A percentile compares a stretch with the other conserved stretches of the same genome.
phyloP scores from a whole-genome alignment of 306 rosid genomes.

The Phaseolus lunatus region DNA sequence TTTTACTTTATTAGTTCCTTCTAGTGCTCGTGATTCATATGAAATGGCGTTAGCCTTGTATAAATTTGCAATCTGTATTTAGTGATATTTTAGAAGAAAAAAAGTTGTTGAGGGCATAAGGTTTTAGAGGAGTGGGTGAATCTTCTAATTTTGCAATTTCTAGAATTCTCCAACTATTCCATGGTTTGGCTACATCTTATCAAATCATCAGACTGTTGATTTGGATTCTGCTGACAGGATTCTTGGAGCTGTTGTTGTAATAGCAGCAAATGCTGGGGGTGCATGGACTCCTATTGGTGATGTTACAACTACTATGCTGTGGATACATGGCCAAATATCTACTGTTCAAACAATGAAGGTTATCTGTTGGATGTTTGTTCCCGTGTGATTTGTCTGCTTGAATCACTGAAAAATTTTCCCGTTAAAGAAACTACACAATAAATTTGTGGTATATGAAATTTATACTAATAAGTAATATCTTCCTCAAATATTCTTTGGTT shows the following conservation, averaged over 20 bases:
- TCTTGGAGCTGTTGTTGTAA: constrained; percentile 95
- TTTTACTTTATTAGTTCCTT: neutral
- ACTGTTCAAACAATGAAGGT: constrained; percentile 85
- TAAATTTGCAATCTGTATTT: constrained; percentile 8
- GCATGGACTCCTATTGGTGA: constrained; percentile 99
- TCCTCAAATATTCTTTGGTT: constrained; percentile 22
- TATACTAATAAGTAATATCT: neutral
- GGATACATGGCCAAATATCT: constrained; percentile 98
- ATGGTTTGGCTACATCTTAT: constrained; percentile 28
- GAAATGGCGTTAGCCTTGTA: constrained; percentile 15
- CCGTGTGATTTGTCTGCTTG: neutral
- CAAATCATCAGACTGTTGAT: constrained; percentile 34
- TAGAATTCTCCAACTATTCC: constrained; percentile 19
- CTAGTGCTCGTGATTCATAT: neutral
- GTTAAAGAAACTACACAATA: constrained; percentile 29
- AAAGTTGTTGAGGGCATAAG: neutral
- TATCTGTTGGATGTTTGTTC: constrained; percentile 34
- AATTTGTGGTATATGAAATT: constrained; percentile 20
- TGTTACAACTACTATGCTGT: constrained; percentile 96
- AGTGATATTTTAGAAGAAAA: neutral
- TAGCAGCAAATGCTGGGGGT: constrained; percentile 99
- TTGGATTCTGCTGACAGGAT: constrained; percentile 68
- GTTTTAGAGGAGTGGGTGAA: constrained; percentile 14
- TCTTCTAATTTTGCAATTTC: constrained; percentile 22
- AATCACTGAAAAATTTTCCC: neutral